Base-by-base conservation (phyloP, 306 rosid genomes). In the Arachis stenosperma region DNA sequence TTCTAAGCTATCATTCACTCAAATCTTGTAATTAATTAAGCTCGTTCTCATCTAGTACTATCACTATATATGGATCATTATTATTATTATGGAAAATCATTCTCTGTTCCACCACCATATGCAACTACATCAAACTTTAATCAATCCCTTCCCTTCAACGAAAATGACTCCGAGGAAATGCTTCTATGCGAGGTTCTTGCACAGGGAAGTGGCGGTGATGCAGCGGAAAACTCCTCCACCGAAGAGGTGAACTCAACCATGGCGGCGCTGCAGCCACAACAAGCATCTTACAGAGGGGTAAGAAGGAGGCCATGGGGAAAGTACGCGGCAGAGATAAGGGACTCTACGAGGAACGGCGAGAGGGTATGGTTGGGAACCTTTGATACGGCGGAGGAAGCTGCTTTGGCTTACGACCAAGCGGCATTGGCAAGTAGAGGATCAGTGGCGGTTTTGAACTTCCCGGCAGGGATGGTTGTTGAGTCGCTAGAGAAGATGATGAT, bases 291-390 rank as follows among this genome's bases (percentile, higher is more conserved):
- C 70, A 66, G 96, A 75, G 96, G 96, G 2, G 96, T 87, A 1
- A 55, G 92, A 33, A 71, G 82, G 78, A 71, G 90, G 75, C 92
- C 92, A 2, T 89, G 92, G 96, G 96, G 96, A 39, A 89, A 89
- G 52, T 89, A 37, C 30, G 91, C 91, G 1, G 92, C 95, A 4
- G 96, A 89, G 86, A 89, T 89, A 63, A 81, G 90, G 47, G 92
- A 89, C 50, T 89, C 96, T 0, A 85, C 92, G 0, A 73, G 92
- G 73, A 79, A 84, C 14, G 92, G 90, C 0, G 83, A 67, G 11
- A 79, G 92, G 53, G 96, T 89, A 9, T 89, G 96, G 96, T 50
- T 89, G 67, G 96, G 96, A 46, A 89, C 96, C 2, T 87, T 89
- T 48, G 96, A 90, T 73, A 87, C 87, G 11, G 90, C 90, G 0